phyloP scores from a whole-genome alignment of 2,329 filamentous ascomycete genomes.

The Aspergillus udagawae region DNA sequence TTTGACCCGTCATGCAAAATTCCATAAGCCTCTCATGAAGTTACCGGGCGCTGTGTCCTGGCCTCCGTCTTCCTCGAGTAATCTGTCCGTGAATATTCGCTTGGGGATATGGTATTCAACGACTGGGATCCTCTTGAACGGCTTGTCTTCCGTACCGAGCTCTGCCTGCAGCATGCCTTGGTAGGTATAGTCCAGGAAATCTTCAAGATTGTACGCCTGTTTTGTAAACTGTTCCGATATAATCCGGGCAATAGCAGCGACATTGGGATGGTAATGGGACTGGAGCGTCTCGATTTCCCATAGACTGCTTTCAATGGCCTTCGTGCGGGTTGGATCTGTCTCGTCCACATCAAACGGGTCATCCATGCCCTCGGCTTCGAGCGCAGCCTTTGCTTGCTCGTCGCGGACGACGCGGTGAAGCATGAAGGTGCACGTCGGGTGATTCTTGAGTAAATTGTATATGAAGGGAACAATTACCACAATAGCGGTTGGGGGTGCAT shows the following conservation, averaged over 20 bases:
- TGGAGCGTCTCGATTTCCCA: constrained; percentile 94
- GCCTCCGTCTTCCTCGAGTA: constrained; percentile 38
- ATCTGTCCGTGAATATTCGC: constrained; percentile 59
- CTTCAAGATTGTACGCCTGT: constrained; percentile 88
- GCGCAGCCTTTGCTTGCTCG: constrained; percentile 52
- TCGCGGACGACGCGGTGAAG: constrained; percentile 72
- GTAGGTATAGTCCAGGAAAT: constrained; percentile 95
- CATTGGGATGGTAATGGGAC: constrained; percentile 93
- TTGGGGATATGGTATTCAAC: constrained; percentile 95
- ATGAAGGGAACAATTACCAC: constrained; percentile 88
- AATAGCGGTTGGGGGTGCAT: constrained; percentile 83
- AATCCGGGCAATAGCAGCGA: constrained; percentile 89
- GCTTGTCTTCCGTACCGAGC: constrained; percentile 59
- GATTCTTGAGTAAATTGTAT: constrained; percentile 88
- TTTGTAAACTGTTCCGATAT: constrained; percentile 97
- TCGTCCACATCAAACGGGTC: constrained; percentile 79
- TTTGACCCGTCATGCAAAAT: constrained; percentile 24
- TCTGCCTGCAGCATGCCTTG: constrained; percentile 72
- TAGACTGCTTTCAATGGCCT: constrained; percentile 84
- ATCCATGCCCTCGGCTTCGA: constrained; percentile 60
- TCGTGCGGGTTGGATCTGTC: constrained; percentile 75
- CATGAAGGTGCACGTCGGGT: constrained; percentile 93
- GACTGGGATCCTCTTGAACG: constrained; percentile 79
- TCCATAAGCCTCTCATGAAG: constrained; percentile 37
- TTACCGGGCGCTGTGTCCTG: constrained; percentile 34